These are phyloP conservation scores for Metschnikowia matae DNA, from an alignment of 805 yeast species.

Conservation along the genomic window DNA sequence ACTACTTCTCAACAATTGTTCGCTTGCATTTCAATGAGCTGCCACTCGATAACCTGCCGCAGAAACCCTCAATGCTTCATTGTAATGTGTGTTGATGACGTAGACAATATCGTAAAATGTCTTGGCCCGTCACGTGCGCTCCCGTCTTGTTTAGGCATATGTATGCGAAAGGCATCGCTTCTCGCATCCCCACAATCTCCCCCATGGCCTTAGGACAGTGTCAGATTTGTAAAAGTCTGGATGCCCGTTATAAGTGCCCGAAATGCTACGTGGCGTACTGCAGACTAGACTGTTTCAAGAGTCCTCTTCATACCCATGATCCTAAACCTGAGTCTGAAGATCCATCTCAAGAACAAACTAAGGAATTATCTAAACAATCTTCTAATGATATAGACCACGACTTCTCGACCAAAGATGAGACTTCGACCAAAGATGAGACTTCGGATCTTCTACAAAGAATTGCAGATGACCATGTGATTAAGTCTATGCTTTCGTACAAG, in stretches of 20 bases:
- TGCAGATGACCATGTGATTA: constrained; percentile 41
- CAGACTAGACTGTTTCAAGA: constrained; percentile 58
- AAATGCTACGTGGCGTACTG: constrained; percentile 48
- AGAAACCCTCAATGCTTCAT: too few relatives aligned
- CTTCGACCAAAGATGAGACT: background rate
- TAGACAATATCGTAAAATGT: too few relatives aligned
- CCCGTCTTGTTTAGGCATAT: background rate
- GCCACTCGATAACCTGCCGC: too few relatives aligned
- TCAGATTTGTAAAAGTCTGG: constrained; percentile 30
- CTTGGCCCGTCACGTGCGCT: background rate
- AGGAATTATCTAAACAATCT: too few relatives aligned
- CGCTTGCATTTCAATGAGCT: too few relatives aligned
- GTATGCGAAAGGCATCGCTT: background rate
- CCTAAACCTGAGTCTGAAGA: too few relatives aligned
- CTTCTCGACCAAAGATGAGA: background rate
- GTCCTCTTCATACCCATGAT: constrained; percentile 16
- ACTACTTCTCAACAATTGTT: too few relatives aligned
- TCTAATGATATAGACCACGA: too few relatives aligned
- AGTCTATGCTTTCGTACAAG: constrained; percentile 45
- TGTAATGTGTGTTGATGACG: too few relatives aligned
- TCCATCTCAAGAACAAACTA: too few relatives aligned
- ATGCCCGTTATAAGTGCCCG: constrained; percentile 57
- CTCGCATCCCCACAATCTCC: background rate
- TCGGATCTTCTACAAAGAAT: constrained; percentile 6
- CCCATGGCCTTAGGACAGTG: constrained; percentile 27